These are phyloP conservation scores for Cochliopodium minus DNA, from an alignment of 208 protist species.

Conservation along the genomic window DNA sequence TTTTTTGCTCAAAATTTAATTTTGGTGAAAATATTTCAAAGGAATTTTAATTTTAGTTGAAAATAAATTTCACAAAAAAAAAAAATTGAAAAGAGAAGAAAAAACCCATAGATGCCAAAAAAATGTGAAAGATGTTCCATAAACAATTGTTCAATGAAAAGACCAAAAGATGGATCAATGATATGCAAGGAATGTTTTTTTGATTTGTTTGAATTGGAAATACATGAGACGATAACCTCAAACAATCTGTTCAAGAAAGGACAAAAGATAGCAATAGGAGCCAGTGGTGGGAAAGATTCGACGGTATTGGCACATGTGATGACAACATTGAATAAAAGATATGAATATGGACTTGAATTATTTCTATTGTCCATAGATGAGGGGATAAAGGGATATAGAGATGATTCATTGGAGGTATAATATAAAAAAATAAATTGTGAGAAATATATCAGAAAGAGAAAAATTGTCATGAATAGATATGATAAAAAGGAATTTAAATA, in stretches of 20 bases:
- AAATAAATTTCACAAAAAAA: too few relatives aligned
- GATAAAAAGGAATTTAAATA: too few relatives aligned
- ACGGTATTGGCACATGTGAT: conserved; percentile 84
- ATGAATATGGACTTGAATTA: conserved; percentile 73
- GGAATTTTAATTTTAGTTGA: too few relatives aligned
- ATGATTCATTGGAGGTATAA: conserved; percentile 88
- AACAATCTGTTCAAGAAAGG: conserved; percentile 65
- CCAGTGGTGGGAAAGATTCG: conserved; percentile 87
- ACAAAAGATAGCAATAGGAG: conserved; percentile 73
- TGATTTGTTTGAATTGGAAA: conserved; percentile 68
- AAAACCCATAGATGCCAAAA: too few relatives aligned
- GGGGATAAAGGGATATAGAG: conserved; percentile 89
- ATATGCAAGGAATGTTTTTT: conserved; percentile 85
- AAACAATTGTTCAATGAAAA: conserved; percentile 39
- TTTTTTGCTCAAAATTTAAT: too few relatives aligned
- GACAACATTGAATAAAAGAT: conserved; percentile 58
- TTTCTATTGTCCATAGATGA: conserved; percentile 88
- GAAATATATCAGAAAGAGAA: too few relatives aligned
- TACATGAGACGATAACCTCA: conserved; percentile 74
- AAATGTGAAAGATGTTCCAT: too few relatives aligned
- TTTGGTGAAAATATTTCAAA: too few relatives aligned
- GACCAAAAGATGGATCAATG: conserved; percentile 60
- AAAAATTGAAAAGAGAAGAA: too few relatives aligned
- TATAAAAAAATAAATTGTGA: too few relatives aligned
- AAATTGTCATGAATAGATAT: too few relatives aligned